Base-by-base conservation (phyloP, 176 grass and related monocot species). In the Saccharum officinarum region DNA sequence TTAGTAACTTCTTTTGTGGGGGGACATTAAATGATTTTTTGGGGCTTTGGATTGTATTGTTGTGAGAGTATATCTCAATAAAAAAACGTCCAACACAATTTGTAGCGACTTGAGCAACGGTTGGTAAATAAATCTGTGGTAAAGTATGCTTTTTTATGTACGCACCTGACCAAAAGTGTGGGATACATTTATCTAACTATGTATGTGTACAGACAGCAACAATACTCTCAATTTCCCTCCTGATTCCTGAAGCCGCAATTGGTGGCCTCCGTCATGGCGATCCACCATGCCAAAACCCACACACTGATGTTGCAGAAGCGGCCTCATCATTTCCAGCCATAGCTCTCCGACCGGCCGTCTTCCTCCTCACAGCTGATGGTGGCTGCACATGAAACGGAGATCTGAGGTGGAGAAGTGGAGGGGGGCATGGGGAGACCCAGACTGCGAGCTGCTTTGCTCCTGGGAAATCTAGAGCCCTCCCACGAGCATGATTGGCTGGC, bases 301-400 rank as follows among this genome's bases (percentile, higher is more conserved):
- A 61, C 45, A 61, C 41, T 47, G 59, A 28, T 18, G 80, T 3
- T 6, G 17, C 62, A 17, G 17, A 13, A 63, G 7, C 7, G 39
- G 17, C 62, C 34, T 68, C 30, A 73, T 93, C 90, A 94, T 86
- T 92, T 95, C 91, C 93, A 98, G 85, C 82, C 87, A 55, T 86
- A 95, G 88, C 83, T 95, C 50, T 93, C 95, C 0, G 93, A 95
- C 57, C 71, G 90, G 63, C 90, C 86, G 38, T 96, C 92, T 78
- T 94, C 97, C 84, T 96, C 93, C 84, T 94, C 88, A 1, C 82
- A 86, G 84, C 90, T 92, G 60, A 87, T 84, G 6, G 88, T 93
- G 7, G 82, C 92, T 7, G 84, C 78, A 3, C 93, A 84, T 17
- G 95, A 95, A 85, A 77, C 83, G 10, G 91, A 85, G 22, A 76